These are phyloP conservation scores for Aurifilum marmelostoma DNA, from an alignment of 2,329 filamentous ascomycete genomes.

Conservation along the genomic window DNA sequence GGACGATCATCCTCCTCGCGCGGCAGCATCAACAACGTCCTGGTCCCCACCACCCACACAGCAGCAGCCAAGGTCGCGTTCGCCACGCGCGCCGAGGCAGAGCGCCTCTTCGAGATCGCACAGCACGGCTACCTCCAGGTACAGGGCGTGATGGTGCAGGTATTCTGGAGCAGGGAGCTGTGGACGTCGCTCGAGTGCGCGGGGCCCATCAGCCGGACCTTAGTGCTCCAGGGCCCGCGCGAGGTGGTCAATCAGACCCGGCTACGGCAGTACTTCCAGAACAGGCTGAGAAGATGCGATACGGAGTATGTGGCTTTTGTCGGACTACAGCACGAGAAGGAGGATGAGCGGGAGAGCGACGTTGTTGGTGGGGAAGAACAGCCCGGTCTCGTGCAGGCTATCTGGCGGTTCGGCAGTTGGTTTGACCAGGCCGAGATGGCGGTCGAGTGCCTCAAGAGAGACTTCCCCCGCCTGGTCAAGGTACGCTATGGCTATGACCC, in stretches of 20 bases:
- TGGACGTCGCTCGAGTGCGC: background rate
- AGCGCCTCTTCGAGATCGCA: background rate
- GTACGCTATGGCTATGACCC: conserved; percentile 13
- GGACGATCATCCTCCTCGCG: background rate
- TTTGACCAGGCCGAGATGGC: conserved; percentile 14
- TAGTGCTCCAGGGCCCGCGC: background rate
- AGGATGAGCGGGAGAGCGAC: background rate
- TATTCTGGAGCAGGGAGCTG: background rate
- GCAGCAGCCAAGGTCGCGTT: background rate
- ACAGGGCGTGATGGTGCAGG: background rate
- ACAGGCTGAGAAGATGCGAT: background rate
- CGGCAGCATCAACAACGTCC: background rate
- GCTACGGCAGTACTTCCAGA: background rate
- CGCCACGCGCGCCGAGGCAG: background rate
- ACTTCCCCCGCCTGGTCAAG: background rate
- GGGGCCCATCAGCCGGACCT: background rate
- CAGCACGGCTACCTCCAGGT: background rate
- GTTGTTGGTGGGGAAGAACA: background rate
- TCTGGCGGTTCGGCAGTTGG: conserved; percentile 21
- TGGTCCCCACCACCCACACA: background rate
- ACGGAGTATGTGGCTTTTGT: background rate
- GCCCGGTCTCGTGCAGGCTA: background rate
- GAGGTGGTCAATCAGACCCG: background rate
- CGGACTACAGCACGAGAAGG: no score
- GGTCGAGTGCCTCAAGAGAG: background rate